phyloP scores from a whole-genome alignment of 768 basidiomycete genomes.

The Boletus sp. region DNA sequence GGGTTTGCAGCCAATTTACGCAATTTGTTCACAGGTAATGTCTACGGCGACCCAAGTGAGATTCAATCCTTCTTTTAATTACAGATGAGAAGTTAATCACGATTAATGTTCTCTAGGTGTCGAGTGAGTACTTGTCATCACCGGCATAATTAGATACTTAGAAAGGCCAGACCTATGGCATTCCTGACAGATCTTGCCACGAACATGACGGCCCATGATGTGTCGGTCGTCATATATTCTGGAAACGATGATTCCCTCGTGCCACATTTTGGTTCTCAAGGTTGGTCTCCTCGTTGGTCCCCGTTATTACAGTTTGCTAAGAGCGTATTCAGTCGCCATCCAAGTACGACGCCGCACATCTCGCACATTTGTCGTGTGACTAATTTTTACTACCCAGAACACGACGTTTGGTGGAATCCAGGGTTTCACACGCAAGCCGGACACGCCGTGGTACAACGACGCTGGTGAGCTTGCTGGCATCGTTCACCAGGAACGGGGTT shows the following conservation, averaged over 20 bases:
- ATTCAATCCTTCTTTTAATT: background rate
- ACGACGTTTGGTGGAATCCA: constrained; percentile 78
- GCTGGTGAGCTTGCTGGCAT: constrained; percentile 58
- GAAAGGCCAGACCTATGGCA: constrained; percentile 47
- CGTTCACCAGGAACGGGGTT: constrained; percentile 69
- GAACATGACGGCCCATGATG: constrained; percentile 48
- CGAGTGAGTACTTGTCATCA: constrained; percentile 26
- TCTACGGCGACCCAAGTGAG: constrained; percentile 32
- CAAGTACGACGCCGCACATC: constrained; percentile 35
- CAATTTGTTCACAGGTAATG: constrained; percentile 3
- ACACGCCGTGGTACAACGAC: constrained; percentile 64
- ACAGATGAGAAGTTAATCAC: background rate
- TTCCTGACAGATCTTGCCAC: constrained; percentile 47
- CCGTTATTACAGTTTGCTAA: background rate
- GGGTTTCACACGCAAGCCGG: constrained; percentile 66
- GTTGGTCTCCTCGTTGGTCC: constrained; percentile 33
- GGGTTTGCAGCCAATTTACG: background rate
- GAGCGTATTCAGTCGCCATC: constrained; percentile 43
- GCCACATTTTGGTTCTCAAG: constrained; percentile 59
- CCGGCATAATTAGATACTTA: background rate
- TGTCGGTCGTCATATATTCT: constrained; percentile 57
- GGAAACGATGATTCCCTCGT: constrained; percentile 68
- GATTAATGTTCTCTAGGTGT: constrained; percentile 20
- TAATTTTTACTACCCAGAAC: constrained; percentile 42
- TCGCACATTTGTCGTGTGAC: background rate